phyloP scores from a whole-genome alignment of 1,139 yeast genomes.

The Saccharomycopsis hybrid region DNA sequence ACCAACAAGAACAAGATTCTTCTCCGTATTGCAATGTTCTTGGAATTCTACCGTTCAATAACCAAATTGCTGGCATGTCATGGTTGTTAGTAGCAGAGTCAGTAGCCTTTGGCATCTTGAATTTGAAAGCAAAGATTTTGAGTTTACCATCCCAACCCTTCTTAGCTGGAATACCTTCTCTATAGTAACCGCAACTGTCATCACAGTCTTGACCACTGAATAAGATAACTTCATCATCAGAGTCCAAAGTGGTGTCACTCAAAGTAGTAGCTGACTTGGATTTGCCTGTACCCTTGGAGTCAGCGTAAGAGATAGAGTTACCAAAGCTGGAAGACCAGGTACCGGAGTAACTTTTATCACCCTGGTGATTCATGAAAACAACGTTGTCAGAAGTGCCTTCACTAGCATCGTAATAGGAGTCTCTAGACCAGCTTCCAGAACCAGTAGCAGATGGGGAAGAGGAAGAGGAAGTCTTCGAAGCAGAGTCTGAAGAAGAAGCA shows the following conservation, averaged over 20 bases:
- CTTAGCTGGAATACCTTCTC: constrained; percentile 81
- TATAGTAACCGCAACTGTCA: constrained; percentile 71
- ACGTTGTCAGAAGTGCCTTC: constrained; percentile 58
- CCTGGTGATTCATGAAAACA: constrained; percentile 77
- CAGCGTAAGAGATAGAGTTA: constrained; percentile 77
- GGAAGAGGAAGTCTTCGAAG: constrained; percentile 30
- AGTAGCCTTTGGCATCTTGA: constrained; percentile 67
- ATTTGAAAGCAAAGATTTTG: constrained; percentile 86
- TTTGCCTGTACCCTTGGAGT: constrained; percentile 60
- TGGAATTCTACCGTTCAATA: constrained; percentile 89
- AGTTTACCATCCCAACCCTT: constrained; percentile 79
- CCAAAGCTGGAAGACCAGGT: constrained; percentile 82
- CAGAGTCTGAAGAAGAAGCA: constrained; percentile 30
- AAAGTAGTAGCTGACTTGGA: constrained; percentile 60
- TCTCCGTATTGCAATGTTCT: constrained; percentile 87
- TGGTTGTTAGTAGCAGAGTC: constrained; percentile 39
- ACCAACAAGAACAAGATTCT: constrained; percentile 86
- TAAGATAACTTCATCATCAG: constrained; percentile 73
- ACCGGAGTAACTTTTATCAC: constrained; percentile 79
- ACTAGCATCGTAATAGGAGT: constrained; percentile 58
- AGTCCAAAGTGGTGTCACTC: constrained; percentile 53
- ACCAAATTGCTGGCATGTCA: constrained; percentile 97
- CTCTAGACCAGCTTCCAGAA: constrained; percentile 57
- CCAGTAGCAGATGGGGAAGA: constrained; percentile 26
- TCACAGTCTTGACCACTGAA: constrained; percentile 65